These are phyloP conservation scores for Hymenotorrendiella dingleyae DNA, from an alignment of 2,329 filamentous ascomycete genomes.

Conservation along the genomic window DNA sequence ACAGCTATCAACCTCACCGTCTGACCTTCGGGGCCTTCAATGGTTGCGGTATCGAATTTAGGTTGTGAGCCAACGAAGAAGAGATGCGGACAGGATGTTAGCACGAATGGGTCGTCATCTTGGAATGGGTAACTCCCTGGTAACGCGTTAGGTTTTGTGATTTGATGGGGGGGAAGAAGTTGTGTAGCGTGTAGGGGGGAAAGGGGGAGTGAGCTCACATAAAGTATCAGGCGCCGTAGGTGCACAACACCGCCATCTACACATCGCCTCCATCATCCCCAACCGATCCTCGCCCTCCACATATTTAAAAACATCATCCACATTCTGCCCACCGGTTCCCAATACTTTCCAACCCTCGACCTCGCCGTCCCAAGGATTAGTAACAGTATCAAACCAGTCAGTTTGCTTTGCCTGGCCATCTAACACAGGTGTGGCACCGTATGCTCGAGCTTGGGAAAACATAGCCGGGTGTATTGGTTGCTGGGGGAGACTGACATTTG, in stretches of 20 bases:
- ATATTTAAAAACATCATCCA: constrained; percentile 92
- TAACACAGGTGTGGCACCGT: constrained; percentile 41
- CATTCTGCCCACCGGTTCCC: constrained; percentile 83
- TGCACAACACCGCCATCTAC: constrained; percentile 84
- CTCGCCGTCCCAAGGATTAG: constrained; percentile 90
- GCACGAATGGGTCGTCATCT: constrained; percentile 83
- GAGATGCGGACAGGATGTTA: constrained; percentile 79
- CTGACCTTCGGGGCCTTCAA: constrained; percentile 63
- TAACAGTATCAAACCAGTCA: constrained; percentile 81
- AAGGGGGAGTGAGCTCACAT: constrained; percentile 52
- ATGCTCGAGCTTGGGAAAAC: constrained; percentile 72
- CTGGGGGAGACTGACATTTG: constrained; percentile 84
- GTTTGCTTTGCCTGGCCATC: constrained; percentile 38
- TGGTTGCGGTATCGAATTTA: constrained; percentile 64
- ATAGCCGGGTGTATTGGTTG: constrained; percentile 90
- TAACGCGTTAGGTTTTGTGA: constrained; percentile 6
- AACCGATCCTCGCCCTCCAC: constrained; percentile 71
- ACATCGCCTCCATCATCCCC: constrained; percentile 90
- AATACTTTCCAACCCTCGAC: constrained; percentile 85
- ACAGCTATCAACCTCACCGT: constrained; percentile 73
- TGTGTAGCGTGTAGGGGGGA: not conserved
- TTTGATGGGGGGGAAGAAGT: not conserved
- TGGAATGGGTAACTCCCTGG: constrained; percentile 94
- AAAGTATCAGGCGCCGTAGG: constrained; percentile 94
- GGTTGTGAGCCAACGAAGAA: constrained; percentile 88